Evolutionary conservation across 148 eudicot genomes (phyloP), one percentile per base, ranked within the genome.

Genomic region (Simmondsia chinensis): DNA sequence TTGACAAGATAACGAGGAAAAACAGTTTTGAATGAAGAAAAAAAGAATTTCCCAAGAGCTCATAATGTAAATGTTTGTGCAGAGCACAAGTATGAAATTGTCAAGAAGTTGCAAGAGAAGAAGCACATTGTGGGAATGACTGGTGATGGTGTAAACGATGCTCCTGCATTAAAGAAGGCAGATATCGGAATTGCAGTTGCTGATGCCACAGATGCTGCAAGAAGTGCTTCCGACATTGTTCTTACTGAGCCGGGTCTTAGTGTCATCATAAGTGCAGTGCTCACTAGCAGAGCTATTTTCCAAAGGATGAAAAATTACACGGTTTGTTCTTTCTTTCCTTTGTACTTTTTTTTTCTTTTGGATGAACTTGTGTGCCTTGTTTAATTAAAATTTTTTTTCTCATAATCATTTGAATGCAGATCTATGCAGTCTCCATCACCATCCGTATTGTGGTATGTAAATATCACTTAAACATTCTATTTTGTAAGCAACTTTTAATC

Each of bases 221-320:
- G 58, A 23, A 33, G 69, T 17, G 69, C 69, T 8, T 56, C 65
- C 4, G 65, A 65, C 60, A 65, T 59, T 27, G 70, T 65, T 9
- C 9, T 65, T 39, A 65, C 64, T n/a, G n/a, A n/a, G n/a, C n/a
- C n/a, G n/a, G n/a, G n/a, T n/a, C n/a, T n/a, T n/a, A n/a, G n/a
- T n/a, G n/a, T n/a, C n/a, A n/a, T n/a, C n/a, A n/a, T n/a, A n/a
- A n/a, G n/a, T n/a, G n/a, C n/a, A n/a, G n/a, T n/a, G n/a, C n/a
- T n/a, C n/a, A n/a, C n/a, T n/a, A n/a, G n/a, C n/a, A n/a, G n/a
- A n/a, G n/a, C n/a, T n/a, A n/a, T n/a, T n/a, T n/a, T n/a, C n/a
- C n/a, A n/a, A n/a, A n/a, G n/a, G n/a, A n/a, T n/a, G n/a, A 64
- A 33, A n/a, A 33, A 39, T 21, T 39, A 39, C n/a, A 39, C 43